Base-by-base conservation (phyloP, 768 basidiomycete genomes). In the Mycena capillaripes region DNA sequence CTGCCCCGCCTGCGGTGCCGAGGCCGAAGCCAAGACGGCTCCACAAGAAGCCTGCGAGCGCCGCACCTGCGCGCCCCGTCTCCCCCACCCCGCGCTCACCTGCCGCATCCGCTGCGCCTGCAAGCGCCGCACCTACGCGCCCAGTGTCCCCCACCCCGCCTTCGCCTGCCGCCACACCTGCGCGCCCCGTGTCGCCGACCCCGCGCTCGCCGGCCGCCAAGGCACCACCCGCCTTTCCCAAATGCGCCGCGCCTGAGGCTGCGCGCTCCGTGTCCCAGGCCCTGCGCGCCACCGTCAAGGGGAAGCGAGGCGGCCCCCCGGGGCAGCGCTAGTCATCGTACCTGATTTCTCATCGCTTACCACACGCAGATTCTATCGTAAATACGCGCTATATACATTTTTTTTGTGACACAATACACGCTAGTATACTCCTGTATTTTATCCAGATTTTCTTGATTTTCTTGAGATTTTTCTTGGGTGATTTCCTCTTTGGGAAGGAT, bases 371-470 rank as follows among this genome's bases (percentile, higher is more conserved):
- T n/a, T 53, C 27, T 53, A 30, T n/a, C 55, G 32, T 56, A 56
- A 56, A 56, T 14, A 34, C 32, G 21, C 55, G 30, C 55, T 56
- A 56, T 9, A 36, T 36, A 56, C 55, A 21, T 56, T 56, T 56
- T 56, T 23, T 19, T 56, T 56, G 55, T n/a, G 32, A 56, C 55
- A n/a, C 21, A 36, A 56, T 36, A 32, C 32, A 56, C 12, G 2
- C 55, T 56, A 34, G 4, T 56, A 56, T 32, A 56, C 32, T 1
- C 32, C 8, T 56, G 55, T 56, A 56, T 21, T 56, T 56, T 56
- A 56, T 7, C 8, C 36, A 56, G 55, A 56, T 56, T 32, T 56
- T 56, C 55, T 56, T 9, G n/a, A 56, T 34, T 56, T 56, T 56
- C 36, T 56, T 56, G 42, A 17, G 42, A 44, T 44, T 44, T 44